Evolutionary conservation across 306 rosid genomes (phyloP).

Genomic region (Crotalaria pallida): DNA sequence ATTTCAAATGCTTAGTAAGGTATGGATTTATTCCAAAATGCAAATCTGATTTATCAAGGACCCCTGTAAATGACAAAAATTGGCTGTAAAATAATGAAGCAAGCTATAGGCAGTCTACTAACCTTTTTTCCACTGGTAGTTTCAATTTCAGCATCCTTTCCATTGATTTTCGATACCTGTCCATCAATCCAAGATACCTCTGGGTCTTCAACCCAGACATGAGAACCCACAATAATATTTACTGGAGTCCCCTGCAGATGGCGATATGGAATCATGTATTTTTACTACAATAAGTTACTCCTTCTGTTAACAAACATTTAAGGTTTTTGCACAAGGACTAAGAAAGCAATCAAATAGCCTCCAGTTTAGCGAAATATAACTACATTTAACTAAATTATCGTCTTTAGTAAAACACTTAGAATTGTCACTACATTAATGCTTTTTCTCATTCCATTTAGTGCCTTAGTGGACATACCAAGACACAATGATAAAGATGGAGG

Average conservation of each 20-base stretch:
- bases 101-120: slow-evolving; percentile 15
- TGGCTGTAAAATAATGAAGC: background rate
- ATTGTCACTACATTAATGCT: background rate
- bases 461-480: background rate
- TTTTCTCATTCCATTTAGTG: background rate
- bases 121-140: slow-evolving; percentile 77
- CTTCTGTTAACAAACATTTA: background rate
- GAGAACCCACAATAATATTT: slow-evolving; percentile 90
- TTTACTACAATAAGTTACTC: background rate
- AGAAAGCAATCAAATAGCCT: background rate
- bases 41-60: background rate
- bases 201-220: slow-evolving; percentile 91
- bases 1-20: slow-evolving; percentile 4
- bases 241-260: slow-evolving; percentile 79
- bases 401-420: background rate
- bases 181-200: slow-evolving; percentile 82
- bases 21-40: background rate
- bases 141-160: slow-evolving; percentile 71
- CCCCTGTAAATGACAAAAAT: background rate
- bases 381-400: background rate
- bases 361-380: background rate
- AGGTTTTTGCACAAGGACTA: background rate
- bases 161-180: slow-evolving; percentile 69
- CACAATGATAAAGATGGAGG: background rate
- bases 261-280: slow-evolving; percentile 13